These are phyloP conservation scores for Gamarada debralockiae DNA, from an alignment of 495 filamentous ascomycete species.

Conservation along the genomic window DNA sequence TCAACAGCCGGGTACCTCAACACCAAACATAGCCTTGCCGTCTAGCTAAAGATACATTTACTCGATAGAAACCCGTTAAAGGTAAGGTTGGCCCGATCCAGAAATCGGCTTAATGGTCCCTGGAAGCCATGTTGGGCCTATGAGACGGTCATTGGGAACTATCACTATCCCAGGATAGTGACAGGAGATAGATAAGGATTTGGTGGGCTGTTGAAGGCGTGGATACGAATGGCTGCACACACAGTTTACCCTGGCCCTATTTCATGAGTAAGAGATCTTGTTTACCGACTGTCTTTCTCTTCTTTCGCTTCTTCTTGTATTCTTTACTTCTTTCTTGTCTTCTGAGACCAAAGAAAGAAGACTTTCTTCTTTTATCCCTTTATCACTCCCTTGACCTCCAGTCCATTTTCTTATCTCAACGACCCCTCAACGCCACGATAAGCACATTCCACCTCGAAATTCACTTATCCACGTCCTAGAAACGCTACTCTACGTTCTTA, in stretches of 20 bases:
- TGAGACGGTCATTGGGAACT: too few species aligned
- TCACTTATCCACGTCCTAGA: background rate
- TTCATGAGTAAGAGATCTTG: background rate
- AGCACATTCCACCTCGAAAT: constrained; percentile 17
- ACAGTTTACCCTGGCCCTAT: background rate
- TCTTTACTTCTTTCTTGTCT: background rate
- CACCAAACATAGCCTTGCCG: background rate
- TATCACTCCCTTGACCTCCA: background rate
- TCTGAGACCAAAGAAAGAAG: background rate
- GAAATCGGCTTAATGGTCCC: background rate
- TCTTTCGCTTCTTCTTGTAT: background rate
- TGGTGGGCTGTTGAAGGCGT: background rate
- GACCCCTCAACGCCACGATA: constrained; percentile 17
- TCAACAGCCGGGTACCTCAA: background rate
- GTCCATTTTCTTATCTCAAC: background rate
- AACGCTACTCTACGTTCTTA: background rate
- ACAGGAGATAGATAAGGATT: background rate
- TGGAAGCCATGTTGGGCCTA: background rate
- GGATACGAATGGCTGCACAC: background rate
- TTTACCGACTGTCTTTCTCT: background rate
- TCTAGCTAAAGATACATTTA: constrained; percentile 1
- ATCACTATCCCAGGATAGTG: background rate
- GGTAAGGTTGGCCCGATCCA: background rate
- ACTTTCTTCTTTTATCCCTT: background rate
- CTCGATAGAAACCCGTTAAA: background rate